Conservation (phyloP, 2,329 filamentous ascomycete species). For the Huntiella savannae region DNA sequence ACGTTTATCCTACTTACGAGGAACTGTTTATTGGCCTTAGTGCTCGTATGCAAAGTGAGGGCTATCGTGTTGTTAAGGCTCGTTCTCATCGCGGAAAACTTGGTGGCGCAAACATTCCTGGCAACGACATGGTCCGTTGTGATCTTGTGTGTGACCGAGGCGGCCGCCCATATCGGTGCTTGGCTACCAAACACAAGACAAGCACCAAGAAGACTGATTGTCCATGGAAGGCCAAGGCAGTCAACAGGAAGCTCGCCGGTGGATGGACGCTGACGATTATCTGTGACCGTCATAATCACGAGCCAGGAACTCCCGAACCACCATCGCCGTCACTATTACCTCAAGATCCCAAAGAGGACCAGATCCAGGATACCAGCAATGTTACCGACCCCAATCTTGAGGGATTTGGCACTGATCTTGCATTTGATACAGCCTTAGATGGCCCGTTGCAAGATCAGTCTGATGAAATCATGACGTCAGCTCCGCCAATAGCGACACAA, state of each 20-base stretch:
- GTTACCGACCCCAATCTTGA: slow-evolving; percentile 1
- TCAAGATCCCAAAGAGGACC: slow-evolving; percentile 19
- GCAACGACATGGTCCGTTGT: slow-evolving; percentile 25
- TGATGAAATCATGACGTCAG: slow-evolving; percentile 3
- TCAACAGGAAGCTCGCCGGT: slow-evolving; percentile 24
- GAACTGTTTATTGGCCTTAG: slow-evolving; percentile 24
- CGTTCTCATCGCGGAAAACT: slow-evolving; percentile 24
- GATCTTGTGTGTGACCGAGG: slow-evolving; percentile 28
- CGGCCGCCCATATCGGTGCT: slow-evolving; percentile 24
- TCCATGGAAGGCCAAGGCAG: slow-evolving; percentile 27
- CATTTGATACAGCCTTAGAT: background rate
- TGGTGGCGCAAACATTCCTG: slow-evolving; percentile 22
- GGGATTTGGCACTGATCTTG: background rate
- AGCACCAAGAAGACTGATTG: slow-evolving; percentile 28
- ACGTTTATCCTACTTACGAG: slow-evolving; percentile 23
- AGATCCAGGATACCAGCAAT: slow-evolving; percentile 14
- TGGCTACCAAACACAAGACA: slow-evolving; percentile 26
- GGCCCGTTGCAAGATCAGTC: slow-evolving; percentile 1
- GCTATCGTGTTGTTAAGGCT: slow-evolving; percentile 28
- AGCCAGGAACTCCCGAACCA: slow-evolving; percentile 25
- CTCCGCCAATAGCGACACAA: background rate
- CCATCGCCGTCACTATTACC: slow-evolving; percentile 18
- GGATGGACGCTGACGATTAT: slow-evolving; percentile 27
- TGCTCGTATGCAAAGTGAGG: slow-evolving; percentile 24
- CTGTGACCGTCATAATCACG: slow-evolving; percentile 27